Percentiles rank a stretch among this genome's conserved stretches.
Conservation (phyloP, 1,139 yeast species). For the Blastobotrys capitulatus region DNA sequence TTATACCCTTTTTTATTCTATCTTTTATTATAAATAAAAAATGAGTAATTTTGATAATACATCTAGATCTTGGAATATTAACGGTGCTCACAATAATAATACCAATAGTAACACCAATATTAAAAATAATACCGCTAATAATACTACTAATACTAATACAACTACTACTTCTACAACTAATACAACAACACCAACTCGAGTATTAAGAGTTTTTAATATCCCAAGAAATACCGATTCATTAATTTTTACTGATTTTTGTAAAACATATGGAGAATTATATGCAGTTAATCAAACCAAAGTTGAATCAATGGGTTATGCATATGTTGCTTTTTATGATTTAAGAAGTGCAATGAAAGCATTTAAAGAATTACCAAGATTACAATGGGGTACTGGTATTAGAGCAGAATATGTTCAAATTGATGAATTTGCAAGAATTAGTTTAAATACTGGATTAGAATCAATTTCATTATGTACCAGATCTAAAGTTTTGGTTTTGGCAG, state of each 20-base stretch:
- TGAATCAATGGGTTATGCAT: conserved; percentile 15
- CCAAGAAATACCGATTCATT: conserved; percentile 11
- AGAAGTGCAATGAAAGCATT: conserved; percentile 26
- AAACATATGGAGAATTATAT: conserved; percentile 15
- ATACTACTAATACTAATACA: neutral
- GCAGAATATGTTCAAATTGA: conserved; percentile 12
- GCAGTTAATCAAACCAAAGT: conserved; percentile 9
- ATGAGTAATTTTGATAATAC: no score
- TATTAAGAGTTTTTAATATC: conserved; percentile 12
- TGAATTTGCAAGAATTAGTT: conserved; percentile 19
- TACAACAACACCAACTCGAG: conserved; percentile 1
- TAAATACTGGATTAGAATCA: conserved; percentile 14
- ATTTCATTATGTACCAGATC: conserved; percentile 10
- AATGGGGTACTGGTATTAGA: conserved; percentile 5
- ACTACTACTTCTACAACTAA: neutral
- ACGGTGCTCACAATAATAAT: no score
- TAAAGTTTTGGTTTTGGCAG: conserved; percentile 9
- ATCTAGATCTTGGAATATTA: no score
- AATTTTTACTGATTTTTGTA: conserved; percentile 15
- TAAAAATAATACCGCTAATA: neutral
- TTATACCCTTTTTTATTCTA: no score
- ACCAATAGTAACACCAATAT: no score
- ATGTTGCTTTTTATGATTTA: conserved; percentile 26
- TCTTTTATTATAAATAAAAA: no score
- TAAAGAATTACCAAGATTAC: conserved; percentile 12